Base-by-base conservation (phyloP, 768 basidiomycete genomes). In the Amanita muscaria region DNA sequence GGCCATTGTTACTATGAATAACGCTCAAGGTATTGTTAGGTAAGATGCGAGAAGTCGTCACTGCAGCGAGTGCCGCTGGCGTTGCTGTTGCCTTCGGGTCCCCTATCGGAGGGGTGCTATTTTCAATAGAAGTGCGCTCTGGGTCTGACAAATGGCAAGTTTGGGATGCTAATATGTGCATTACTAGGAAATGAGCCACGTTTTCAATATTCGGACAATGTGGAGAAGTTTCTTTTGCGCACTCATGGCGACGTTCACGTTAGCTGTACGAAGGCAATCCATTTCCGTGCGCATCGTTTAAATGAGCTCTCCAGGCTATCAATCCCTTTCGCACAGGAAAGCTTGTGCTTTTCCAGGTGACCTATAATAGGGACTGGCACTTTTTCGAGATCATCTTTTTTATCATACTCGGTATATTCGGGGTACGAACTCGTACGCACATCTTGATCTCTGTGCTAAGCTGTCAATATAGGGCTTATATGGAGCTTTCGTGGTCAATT, bases 121-220 rank as follows among this genome's bases (percentile, higher is more conserved):
- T 99, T 58, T 94, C 94, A 12, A 92, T 99, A 51, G 96, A 99
- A 74, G 90, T 88, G 51, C 33, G 57, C 54, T 5, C 18, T 10
- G 9, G 30, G 4, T 34, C 9, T 38, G 43, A 29, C 16, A 24
- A 8, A 40, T 25, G n/a, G 36, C 34, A 12, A 19, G 18, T 27
- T 36, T 14, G 33, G 27, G 23, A n/a, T n/a, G n/a, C n/a, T n/a
- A n/a, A n/a, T n/a, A n/a, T n/a, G n/a, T n/a, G n/a, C n/a, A n/a
- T n/a, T n/a, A n/a, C n/a, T n/a, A 93, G 89, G 96, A 99, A 79
- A 99, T 99, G 96, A 94, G 89, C 62, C 87, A 91, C 60, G 84
- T 79, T 30, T 98, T 97, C 62, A 94, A 87, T 46, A 93, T 93
- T 64, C 85, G 90, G 63, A 98, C 94, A 4, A 96, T 98, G 91